Evolutionary conservation across 2,329 filamentous ascomycete species (phyloP), one percentile per base, ranked within the genome.

Genomic region (Falciphora oryzae): DNA sequence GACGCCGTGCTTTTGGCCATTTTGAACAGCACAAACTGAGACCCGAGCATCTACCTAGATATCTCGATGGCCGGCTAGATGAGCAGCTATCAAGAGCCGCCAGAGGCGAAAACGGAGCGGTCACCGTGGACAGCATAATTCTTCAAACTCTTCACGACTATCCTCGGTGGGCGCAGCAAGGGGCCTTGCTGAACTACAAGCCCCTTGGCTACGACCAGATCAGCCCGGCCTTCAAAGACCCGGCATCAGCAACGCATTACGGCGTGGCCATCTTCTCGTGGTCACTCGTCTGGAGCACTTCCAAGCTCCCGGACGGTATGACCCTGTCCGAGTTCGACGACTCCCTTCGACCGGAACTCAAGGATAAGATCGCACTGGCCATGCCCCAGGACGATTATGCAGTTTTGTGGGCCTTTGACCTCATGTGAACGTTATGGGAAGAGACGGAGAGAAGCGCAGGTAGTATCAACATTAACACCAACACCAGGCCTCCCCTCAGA

Each of bases 381-480:
- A 85, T 85, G 65, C 84, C 83, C 13, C 84, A 85, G 65, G 84
- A 85, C 57, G 83, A 86, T 57, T 83, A 86, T 64, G 83, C 83
- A 0, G 78, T 85, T 2, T 73, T 83, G 0, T 85, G 75, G 57
- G 78, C 79, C 3, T 83, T 81, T 57, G 75, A 83, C 57, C 72
- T 82, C 1, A 78, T 85, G 78, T 79, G 70, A 74, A 77, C 69
- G 18, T 16, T 28, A 22, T 6, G 3, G 29, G 29, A 29, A 29
- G 29, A 29, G 3, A 29, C 29, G 29, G 29, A 32, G 1, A 32
- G 31, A 32, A 8, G 10, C 31, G 31, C 10, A 32, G 4, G 31
- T 10, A 56, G 50, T 5, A 6, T 8, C 50, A 22, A 10, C 18
- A 56, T 22, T 13, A 56, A 56, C 38, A 35, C 27, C 38, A n/a